A percentile compares a stretch with the other conserved stretches of the same genome.
These are phyloP conservation scores for Vitis rupestris DNA, from an alignment of 164 flowering plant species.

Conservation along the genomic window DNA sequence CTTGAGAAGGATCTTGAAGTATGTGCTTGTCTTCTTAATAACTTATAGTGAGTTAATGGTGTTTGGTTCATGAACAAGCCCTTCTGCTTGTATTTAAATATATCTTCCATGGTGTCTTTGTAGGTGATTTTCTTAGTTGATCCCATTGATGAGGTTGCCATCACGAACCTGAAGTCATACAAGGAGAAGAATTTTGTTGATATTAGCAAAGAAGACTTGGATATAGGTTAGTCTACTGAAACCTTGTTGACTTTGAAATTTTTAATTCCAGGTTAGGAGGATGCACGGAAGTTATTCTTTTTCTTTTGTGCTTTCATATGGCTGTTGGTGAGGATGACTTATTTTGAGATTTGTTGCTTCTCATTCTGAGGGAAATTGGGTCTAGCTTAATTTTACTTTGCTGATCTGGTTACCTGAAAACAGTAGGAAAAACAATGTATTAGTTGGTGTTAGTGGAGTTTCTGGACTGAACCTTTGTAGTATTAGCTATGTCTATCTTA, in stretches of 20 bases:
- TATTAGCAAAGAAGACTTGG: constrained; percentile 93
- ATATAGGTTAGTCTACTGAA: constrained; percentile 57
- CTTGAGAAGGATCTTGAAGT: constrained; percentile 81
- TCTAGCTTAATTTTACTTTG: too few species aligned
- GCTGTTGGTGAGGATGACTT: not conserved
- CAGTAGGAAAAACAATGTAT: too few species aligned
- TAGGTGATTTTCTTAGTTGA: constrained; percentile 90
- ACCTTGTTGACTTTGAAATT: not conserved
- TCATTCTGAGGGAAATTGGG: too few species aligned
- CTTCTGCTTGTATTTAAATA: not conserved
- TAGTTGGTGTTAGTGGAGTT: not conserved
- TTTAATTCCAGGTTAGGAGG: not conserved
- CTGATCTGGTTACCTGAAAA: too few species aligned
- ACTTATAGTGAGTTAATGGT: not conserved
- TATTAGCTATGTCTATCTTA: not conserved
- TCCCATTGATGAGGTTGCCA: constrained; percentile 92
- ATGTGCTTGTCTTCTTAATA: constrained; percentile 8
- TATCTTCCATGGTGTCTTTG: constrained; percentile 1
- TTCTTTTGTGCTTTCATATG: not conserved
- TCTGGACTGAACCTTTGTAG: not conserved
- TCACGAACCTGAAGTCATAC: constrained; percentile 83
- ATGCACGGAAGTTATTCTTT: too few species aligned
- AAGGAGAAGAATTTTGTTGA: constrained; percentile 93
- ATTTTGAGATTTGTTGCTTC: too few species aligned
- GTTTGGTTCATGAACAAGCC: too few species aligned